A percentile compares a stretch with the other conserved stretches of the same genome.
phyloP scores from a whole-genome alignment of 1,139 yeast species.

The Suhomyces guaymorum region DNA sequence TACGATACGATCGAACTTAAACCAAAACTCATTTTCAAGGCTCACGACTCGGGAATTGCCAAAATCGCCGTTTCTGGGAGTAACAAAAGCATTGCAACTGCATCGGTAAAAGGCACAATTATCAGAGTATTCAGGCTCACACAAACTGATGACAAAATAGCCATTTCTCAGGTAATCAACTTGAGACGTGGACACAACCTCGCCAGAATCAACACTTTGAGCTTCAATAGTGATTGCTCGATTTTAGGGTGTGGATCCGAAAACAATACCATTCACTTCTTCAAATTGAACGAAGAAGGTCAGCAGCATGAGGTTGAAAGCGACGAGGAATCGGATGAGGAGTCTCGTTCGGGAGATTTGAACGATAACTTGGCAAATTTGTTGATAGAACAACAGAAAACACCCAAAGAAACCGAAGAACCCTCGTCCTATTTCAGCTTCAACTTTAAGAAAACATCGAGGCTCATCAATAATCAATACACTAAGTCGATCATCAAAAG shows the following conservation, averaged over 20 bases:
- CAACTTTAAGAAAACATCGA: conserved; percentile 20
- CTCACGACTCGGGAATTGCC: conserved; percentile 56
- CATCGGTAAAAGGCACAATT: conserved; percentile 72
- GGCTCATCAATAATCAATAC: conserved; percentile 36
- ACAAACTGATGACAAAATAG: conserved; percentile 16
- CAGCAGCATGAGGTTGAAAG: conserved; percentile 6
- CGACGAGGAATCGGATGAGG: conserved; percentile 12
- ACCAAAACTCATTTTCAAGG: conserved; percentile 59
- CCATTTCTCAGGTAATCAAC: conserved; percentile 44
- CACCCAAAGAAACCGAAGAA: conserved; percentile 17
- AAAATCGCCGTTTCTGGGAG: conserved; percentile 51
- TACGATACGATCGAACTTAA: conserved; percentile 60
- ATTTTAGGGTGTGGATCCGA: conserved; percentile 68
- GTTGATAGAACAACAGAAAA: conserved; percentile 32
- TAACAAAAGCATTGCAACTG: conserved; percentile 61
- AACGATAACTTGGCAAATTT: conserved; percentile 48
- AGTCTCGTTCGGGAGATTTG: conserved; percentile 34
- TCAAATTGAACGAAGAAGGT: conserved; percentile 35
- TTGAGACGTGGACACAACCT: conserved; percentile 71
- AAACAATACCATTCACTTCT: conserved; percentile 69
- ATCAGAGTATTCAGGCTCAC: conserved; percentile 48
- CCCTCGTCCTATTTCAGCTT: conserved; percentile 21
- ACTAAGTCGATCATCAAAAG: conserved; percentile 42
- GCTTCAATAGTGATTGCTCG: conserved; percentile 51
- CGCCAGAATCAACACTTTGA: conserved; percentile 55